Percentiles rank a stretch among this genome's conserved stretches.
phyloP scores from a whole-genome alignment of 1,284 basidiomycete genomes.

The Cystodermella granulosa region DNA sequence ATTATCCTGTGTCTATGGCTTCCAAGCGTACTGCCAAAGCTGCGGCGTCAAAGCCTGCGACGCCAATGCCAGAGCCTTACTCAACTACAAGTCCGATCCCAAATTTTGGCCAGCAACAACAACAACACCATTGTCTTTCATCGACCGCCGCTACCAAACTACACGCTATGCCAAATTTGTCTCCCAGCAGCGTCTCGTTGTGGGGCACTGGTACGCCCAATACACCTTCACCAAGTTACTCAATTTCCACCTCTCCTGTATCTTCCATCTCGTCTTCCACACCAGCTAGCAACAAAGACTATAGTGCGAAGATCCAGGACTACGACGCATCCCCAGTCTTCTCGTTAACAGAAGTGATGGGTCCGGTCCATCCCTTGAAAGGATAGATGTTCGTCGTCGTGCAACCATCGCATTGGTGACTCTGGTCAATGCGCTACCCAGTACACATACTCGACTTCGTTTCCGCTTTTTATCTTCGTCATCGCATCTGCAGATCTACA shows the following conservation, averaged over 20 bases:
- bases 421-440: too few species aligned
- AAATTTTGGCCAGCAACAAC: slow-evolving; percentile 40
- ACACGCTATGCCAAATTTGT: slow-evolving; percentile 38
- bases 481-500: too few species aligned
- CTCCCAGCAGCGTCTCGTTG: slow-evolving; percentile 3
- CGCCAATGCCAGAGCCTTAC: slow-evolving; percentile 50
- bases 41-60: slow-evolving; percentile 42
- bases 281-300: slow-evolving; percentile 30
- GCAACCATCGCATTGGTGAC: slow-evolving; percentile 41
- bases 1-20: slow-evolving; percentile 54
- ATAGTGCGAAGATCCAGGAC: slow-evolving; percentile 33
- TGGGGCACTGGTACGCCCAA: slow-evolving; percentile 21
- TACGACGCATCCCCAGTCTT: slow-evolving; percentile 29
- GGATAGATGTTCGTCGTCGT: slow-evolving; percentile 39
- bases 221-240: slow-evolving; percentile 31
- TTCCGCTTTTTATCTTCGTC: slow-evolving; percentile 4
- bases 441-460: too few species aligned
- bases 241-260: slow-evolving; percentile 33
- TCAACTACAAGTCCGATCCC: slow-evolving; percentile 49
- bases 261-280: slow-evolving; percentile 40
- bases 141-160: slow-evolving; percentile 28
- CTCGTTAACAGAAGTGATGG: slow-evolving; percentile 19
- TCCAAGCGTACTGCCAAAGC: slow-evolving; percentile 48
- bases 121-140: too few species aligned
- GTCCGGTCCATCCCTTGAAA: slow-evolving; percentile 30